Conservation (phyloP, 2,329 filamentous ascomycete species). For the Cercospora sesami region DNA sequence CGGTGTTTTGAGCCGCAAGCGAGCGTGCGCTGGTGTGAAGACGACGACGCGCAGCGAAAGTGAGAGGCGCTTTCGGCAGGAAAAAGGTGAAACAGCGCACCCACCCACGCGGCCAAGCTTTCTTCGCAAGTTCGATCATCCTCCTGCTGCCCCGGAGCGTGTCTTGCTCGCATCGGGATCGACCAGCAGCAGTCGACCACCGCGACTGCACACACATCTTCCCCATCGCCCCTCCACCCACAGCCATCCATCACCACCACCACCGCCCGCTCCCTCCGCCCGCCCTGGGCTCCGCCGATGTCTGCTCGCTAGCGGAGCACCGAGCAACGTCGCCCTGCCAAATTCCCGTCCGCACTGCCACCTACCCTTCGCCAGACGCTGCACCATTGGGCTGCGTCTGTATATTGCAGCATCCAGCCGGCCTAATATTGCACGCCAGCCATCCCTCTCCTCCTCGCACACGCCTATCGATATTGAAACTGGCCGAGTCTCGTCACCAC, state of each 20-base stretch:
- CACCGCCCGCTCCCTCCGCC: background rate
- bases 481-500: constrained; percentile 15
- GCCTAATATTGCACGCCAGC: constrained; percentile 15
- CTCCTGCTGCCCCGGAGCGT: constrained; percentile 1
- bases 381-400: constrained; percentile 6
- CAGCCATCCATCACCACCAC: constrained; percentile 6
- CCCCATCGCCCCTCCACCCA: background rate
- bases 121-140: background rate
- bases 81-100: background rate
- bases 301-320: constrained; percentile 8
- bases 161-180: background rate
- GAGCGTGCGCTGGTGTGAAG: background rate
- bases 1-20: background rate
- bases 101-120: constrained; percentile 6
- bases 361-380: constrained; percentile 19
- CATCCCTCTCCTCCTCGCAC: constrained; percentile 10
- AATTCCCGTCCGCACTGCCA: background rate
- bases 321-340: constrained; percentile 6
- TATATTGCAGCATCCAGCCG: constrained; percentile 20
- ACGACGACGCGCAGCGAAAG: background rate
- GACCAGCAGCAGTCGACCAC: constrained; percentile 7
- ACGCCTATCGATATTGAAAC: constrained; percentile 18
- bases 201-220: constrained; percentile 6
- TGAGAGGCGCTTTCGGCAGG: constrained; percentile 1
- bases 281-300: constrained; percentile 7